Base-by-base conservation (phyloP, 1,139 yeast species). In the Suhomyces maxii region DNA sequence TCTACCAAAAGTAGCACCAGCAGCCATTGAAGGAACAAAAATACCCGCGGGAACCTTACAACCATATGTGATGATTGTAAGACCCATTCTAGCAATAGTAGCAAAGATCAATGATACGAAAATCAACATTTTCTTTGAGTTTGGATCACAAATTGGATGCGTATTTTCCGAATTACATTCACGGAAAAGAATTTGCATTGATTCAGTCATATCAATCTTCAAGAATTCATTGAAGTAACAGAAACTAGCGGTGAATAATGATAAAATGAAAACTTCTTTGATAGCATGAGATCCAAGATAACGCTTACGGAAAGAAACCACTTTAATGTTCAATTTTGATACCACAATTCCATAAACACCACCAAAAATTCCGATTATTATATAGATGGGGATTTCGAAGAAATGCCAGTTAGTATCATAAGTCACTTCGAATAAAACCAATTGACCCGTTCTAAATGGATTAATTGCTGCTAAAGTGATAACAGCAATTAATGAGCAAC, bases 21-120 rank as follows among this genome's bases (percentile, higher is more conserved):
- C 88, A 0, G 97, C 97, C 95, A 91, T 86, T 1, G 97, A 89
- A 1, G 98, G 98, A 12, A 91, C 97, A 68, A 91, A 91, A 9
- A 91, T 90, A 14, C 97, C 98, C 1, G 97, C 96, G 1, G 98
- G 98, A 0, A 91, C 93, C 60, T 86, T 89, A 53, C 90, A 82
- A 3, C 97, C 97, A 62, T 95, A 95, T 0, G 98, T 86, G 10
- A 93, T 74, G 31, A 89, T 80, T 23, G 95, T 89, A 36, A 95
- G 71, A 0, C 77, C 55, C 68, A 85, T 82, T 48, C 99, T 74
- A 9, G 89, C 71, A 0, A 83, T 53, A 0, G 96, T 87, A 0
- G 98, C 98, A 50, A 81, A 71, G 0, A 80, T 46, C 34, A 95
- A 73, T 0, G 93, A 78, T 1, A 76, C 57, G 42, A 83, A 54